Evolutionary conservation across 768 basidiomycete genomes (phyloP).

Genomic region (Phylloporus arenicola): DNA sequence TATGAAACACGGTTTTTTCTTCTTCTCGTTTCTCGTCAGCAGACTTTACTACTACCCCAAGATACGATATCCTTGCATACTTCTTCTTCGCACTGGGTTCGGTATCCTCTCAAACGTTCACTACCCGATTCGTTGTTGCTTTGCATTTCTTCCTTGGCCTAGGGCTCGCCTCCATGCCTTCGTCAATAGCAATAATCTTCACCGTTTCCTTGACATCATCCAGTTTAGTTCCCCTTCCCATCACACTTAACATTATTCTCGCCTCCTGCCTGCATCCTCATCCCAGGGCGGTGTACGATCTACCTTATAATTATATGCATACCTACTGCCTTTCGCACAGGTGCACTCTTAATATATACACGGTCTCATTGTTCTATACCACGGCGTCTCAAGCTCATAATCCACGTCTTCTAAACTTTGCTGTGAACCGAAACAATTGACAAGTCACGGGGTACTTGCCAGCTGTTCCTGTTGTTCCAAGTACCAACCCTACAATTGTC

Average conservation of each 20-base stretch:
- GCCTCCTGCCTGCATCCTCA: slow-evolving; percentile 17
- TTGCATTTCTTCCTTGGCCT: slow-evolving; percentile 16
- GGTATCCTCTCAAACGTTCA: slow-evolving; percentile 12
- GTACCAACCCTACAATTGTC: background rate
- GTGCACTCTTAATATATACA: slow-evolving; percentile 28
- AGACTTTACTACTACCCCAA: slow-evolving; percentile 25
- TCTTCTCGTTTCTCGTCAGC: slow-evolving; percentile 10
- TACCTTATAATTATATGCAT: slow-evolving; percentile 32
- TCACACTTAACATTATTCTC: slow-evolving; percentile 26
- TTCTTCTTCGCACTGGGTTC: slow-evolving; percentile 17
- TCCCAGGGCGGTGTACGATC: slow-evolving; percentile 29
- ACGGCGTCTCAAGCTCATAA: slow-evolving; percentile 4
- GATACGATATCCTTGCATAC: slow-evolving; percentile 26
- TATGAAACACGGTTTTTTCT: slow-evolving; percentile 12
- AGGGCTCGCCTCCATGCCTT: slow-evolving; percentile 25
- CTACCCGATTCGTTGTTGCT: slow-evolving; percentile 18
- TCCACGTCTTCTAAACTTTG: background rate
- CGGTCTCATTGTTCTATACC: slow-evolving; percentile 18
- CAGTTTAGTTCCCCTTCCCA: slow-evolving; percentile 21
- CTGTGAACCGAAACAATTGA: background rate
- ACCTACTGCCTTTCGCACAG: slow-evolving; percentile 31
- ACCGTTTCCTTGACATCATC: slow-evolving; percentile 23
- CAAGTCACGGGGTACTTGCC: background rate
- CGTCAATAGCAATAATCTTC: slow-evolving; percentile 28
- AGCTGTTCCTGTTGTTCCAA: background rate